Base-by-base conservation (phyloP, 805 yeast species). In the Ogataea polymorpha region DNA sequence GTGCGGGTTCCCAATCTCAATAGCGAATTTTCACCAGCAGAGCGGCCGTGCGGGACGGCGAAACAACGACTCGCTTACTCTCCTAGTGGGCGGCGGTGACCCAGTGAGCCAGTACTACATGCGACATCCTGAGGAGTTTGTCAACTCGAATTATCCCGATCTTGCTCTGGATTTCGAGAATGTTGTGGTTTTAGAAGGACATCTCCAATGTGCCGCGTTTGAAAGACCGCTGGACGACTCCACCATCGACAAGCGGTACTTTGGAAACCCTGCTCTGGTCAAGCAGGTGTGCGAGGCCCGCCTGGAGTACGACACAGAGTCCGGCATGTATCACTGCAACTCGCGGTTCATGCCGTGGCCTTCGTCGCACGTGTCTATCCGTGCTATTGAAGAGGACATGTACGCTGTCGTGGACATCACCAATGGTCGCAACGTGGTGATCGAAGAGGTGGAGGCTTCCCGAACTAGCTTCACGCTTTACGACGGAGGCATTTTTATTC, bases 41-140 rank as follows among this genome's bases (percentile, higher is more conserved):
- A 83, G 93, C 67, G 99, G 99, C 26, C 74, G 99, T 56, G 98
- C 96, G 0, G 99, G 99, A 13, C 72, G 99, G 59, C 79, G 96
- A 49, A 77, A 75, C 38, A 75, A 76, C 39, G 97, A 93, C 35
- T 87, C 96, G 4, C 63, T 93, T 56, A 91, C 96, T 0, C 66
- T 93, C 3, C 79, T 85, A 39, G 86, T 93, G 10, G 93, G 90
- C 1, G 84, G 93, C 26, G 77, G 80, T 18, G 80, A 82, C 12
- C 96, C 97, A 0, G 78, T 88, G 2, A 96, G 91, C 61, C 95
- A 88, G 53, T 81, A 84, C 57, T 91, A 83, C 57, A 79, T 86
- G 65, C 70, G 72, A 6, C 78, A 86, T 55, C 83, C 91, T 0
- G 75, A 75, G 4, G 75, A 75, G 36, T 56, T 88, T 17, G 58